These are phyloP conservation scores for Cetraspora pellucida DNA, from an alignment of 192 early-diverging fungal genomes.

Conservation along the genomic window DNA sequence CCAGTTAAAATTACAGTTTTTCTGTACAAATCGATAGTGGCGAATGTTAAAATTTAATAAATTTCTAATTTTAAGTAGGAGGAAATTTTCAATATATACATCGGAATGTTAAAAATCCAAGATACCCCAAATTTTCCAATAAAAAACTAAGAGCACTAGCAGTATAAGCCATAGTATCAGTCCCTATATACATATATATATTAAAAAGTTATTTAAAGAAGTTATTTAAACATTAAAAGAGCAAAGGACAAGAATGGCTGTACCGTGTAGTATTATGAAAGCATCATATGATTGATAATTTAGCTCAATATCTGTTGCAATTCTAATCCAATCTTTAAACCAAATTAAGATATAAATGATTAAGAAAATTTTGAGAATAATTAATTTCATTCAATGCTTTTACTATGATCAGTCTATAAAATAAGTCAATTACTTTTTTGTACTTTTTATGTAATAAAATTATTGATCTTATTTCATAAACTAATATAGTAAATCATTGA, in stretches of 20 bases:
- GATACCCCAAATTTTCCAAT: slow-evolving; percentile 89
- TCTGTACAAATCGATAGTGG: slow-evolving; percentile 35
- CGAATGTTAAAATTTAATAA: neutral
- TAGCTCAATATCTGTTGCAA: slow-evolving; percentile 93
- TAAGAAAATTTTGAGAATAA: slow-evolving; percentile 36
- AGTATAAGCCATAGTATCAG: slow-evolving; percentile 89
- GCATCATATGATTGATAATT: slow-evolving; percentile 94
- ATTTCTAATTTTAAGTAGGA: neutral
- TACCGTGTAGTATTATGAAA: slow-evolving; percentile 90
- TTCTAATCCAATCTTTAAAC: slow-evolving; percentile 86
- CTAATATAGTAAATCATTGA: no score
- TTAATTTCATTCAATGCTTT: slow-evolving; percentile 1
- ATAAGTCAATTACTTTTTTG: no score
- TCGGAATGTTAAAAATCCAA: slow-evolving; percentile 4
- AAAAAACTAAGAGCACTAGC: slow-evolving; percentile 92
- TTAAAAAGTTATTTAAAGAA: neutral
- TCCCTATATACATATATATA: slow-evolving; percentile 50
- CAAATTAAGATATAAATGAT: neutral
- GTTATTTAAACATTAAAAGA: neutral
- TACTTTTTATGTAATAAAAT: no score
- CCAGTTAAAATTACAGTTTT: slow-evolving; percentile 98
- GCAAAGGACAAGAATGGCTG: neutral
- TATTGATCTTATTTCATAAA: no score
- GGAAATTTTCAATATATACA: neutral
- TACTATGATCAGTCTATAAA: no score